Evolutionary conservation across 345 rosid genomes (phyloP), one percentile per base, ranked within the genome.

Genomic region (Melastoma malabathricum): DNA sequence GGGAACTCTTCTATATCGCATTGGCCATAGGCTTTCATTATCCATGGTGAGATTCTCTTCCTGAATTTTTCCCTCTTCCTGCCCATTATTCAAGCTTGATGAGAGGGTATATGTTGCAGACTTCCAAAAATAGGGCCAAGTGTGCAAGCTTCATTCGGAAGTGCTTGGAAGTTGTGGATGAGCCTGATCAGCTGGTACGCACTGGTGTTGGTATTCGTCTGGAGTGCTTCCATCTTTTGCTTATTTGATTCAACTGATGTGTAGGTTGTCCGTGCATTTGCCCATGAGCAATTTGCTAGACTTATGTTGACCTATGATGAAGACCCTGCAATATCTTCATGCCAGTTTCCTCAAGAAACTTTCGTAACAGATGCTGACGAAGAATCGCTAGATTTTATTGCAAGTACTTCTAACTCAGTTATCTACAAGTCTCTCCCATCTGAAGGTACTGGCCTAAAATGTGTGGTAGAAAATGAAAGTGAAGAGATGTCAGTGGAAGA

Each of bases 271-370:
- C 94, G 98, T 43, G 94, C 98, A 49, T 74, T 63, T 60, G 98
- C 98, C 58, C 98, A 90, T 53, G 98, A 90, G 56, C 94, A 90
- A 61, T 90, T 80, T 64, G 98, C 98, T 46, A 72, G 98, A 69
- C 92, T 90, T 43, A 84, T 90, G 61, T 69, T 90, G 63, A 76
- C 69, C 66, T 64, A 72, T 66, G 90, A 72, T 12, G 83, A 73
- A 13, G 83, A 83, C 45, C 84, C 72, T 62, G 39, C 72, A 48
- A 89, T 78, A 64, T 67, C 80, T 66, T 63, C 66, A 16, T 73
- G 71, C 53, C 92, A 84, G 65, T 73, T 72, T 44, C 73, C 75
- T 16, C 57, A 58, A 49, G 96, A 75, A 74, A 75, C 71, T 44
- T 69, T 48, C 2, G 75, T 80, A 62, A 72, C 79, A 27, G 80